Percentiles rank a stretch among this genome's conserved stretches.
These are phyloP conservation scores for Closterium sp. DNA, from an alignment of 139 green algal species.

Conservation along the genomic window DNA sequence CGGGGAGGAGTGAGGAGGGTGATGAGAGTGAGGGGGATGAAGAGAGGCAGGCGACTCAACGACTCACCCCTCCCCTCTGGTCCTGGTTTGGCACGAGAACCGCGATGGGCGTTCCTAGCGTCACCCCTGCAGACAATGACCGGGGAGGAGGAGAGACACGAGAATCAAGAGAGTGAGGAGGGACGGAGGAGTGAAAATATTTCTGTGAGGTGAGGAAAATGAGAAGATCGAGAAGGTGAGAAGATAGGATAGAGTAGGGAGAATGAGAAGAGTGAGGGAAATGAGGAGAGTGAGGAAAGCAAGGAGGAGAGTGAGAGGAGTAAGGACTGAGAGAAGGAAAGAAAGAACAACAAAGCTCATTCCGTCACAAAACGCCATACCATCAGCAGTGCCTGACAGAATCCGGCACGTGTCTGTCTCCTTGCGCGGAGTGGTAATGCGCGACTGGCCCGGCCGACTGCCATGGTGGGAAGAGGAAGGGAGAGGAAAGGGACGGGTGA, in stretches of 20 bases:
- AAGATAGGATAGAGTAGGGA: too few species aligned
- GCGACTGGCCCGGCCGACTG: constrained; percentile 82
- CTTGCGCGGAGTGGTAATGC: constrained; percentile 94
- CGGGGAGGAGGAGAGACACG: not conserved
- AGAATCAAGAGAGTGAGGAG: too few species aligned
- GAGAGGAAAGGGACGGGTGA: too few species aligned
- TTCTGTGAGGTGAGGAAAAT: too few species aligned
- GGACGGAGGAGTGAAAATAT: too few species aligned
- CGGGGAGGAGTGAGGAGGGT: not conserved
- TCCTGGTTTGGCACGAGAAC: constrained; percentile 97
- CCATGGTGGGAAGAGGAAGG: too few species aligned
- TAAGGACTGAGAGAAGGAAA: not conserved
- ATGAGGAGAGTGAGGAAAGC: too few species aligned
- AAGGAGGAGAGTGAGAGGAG: not conserved
- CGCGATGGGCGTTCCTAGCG: constrained; percentile 88
- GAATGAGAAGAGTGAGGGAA: too few species aligned
- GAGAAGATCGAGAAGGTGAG: too few species aligned
- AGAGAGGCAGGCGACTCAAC: not conserved
- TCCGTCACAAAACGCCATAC: too few species aligned
- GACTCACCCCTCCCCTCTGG: constrained; percentile 64
- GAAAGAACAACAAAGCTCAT: not conserved
- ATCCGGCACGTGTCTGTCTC: constrained; percentile 92
- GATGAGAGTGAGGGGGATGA: not conserved
- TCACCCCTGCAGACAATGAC: constrained; percentile 58
- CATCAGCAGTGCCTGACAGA: constrained; percentile 71